A percentile compares a stretch with the other conserved stretches of the same genome.
phyloP scores from a whole-genome alignment of 306 rosid genomes.

The Hippophae rhamnoides region DNA sequence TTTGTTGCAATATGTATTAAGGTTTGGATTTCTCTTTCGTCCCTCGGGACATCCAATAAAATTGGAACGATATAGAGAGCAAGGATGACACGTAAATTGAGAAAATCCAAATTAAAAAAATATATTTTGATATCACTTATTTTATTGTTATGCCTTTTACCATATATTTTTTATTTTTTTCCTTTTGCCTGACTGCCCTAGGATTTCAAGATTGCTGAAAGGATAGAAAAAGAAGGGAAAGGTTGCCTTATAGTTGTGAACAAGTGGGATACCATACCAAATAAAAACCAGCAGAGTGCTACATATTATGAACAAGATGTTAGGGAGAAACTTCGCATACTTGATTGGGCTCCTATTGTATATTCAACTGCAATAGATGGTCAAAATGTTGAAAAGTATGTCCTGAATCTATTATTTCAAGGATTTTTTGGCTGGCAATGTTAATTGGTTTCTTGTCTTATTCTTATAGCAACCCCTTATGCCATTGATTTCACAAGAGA shows the following conservation, averaged over 20 bases:
- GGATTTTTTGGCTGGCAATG: neutral
- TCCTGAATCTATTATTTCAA: slow-evolving; percentile 7
- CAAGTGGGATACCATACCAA: slow-evolving; percentile 96
- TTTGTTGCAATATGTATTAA: no score
- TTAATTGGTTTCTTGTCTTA: neutral
- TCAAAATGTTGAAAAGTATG: slow-evolving; percentile 83
- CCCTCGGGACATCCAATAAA: no score
- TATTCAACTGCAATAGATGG: slow-evolving; percentile 86
- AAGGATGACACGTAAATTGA: no score
- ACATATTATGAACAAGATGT: slow-evolving; percentile 80
- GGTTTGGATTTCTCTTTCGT: no score
- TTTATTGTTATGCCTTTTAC: no score
- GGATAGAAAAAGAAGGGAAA: slow-evolving; percentile 88
- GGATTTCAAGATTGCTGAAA: slow-evolving; percentile 93
- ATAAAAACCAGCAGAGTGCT: slow-evolving; percentile 89
- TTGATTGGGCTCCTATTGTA: slow-evolving; percentile 88
- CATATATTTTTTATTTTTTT: neutral
- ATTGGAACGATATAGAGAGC: no score
- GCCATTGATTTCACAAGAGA: no score
- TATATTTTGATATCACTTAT: no score
- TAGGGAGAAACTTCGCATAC: slow-evolving; percentile 74
- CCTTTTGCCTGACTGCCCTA: slow-evolving; percentile 22
- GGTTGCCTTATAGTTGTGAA: slow-evolving; percentile 91
- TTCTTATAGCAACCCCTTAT: neutral
- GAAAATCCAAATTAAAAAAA: no score